Percentiles rank a stretch among this genome's conserved stretches.
These are phyloP conservation scores for Boletus patriciae DNA, from an alignment of 768 basidiomycete species.

Conservation along the genomic window DNA sequence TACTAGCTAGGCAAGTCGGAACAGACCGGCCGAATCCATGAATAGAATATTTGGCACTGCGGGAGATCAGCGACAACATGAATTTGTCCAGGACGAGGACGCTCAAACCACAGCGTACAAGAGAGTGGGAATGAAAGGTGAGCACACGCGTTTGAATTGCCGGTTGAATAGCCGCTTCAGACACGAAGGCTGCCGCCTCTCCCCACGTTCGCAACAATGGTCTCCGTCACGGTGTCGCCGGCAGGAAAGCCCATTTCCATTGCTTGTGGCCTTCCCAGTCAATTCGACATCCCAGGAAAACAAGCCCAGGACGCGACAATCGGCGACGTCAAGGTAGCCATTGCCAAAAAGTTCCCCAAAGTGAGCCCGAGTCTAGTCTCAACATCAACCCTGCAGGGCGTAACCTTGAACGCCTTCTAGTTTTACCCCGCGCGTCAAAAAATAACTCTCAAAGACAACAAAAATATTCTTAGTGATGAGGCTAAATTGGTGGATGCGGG, in stretches of 20 bases:
- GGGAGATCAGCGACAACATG: conserved; percentile 16
- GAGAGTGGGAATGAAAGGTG: background rate
- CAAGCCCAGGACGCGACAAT: conserved; percentile 53
- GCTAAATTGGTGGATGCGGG: conserved; percentile 57
- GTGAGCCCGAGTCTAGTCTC: conserved; percentile 27
- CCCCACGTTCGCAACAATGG: conserved; percentile 36
- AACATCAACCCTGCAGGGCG: background rate
- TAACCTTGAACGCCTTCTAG: conserved; percentile 39
- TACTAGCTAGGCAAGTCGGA: conserved; percentile 4
- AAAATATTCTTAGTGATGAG: conserved; percentile 62
- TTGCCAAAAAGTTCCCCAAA: conserved; percentile 56
- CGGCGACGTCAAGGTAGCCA: conserved; percentile 63
- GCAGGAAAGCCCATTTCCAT: conserved; percentile 47
- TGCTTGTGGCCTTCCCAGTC: conserved; percentile 51
- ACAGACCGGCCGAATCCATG: background rate
- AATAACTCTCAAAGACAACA: conserved; percentile 61
- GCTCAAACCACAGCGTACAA: background rate
- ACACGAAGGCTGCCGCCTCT: background rate
- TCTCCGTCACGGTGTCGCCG: conserved; percentile 53
- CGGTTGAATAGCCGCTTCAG: conserved; percentile 1
- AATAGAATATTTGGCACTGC: background rate
- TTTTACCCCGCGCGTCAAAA: conserved; percentile 73
- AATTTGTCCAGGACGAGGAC: background rate
- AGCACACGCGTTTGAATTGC: background rate
- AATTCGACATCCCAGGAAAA: conserved; percentile 48